phyloP scores from a whole-genome alignment of 1,284 basidiomycete species.

The Apiotrichum veenhuisii region DNA sequence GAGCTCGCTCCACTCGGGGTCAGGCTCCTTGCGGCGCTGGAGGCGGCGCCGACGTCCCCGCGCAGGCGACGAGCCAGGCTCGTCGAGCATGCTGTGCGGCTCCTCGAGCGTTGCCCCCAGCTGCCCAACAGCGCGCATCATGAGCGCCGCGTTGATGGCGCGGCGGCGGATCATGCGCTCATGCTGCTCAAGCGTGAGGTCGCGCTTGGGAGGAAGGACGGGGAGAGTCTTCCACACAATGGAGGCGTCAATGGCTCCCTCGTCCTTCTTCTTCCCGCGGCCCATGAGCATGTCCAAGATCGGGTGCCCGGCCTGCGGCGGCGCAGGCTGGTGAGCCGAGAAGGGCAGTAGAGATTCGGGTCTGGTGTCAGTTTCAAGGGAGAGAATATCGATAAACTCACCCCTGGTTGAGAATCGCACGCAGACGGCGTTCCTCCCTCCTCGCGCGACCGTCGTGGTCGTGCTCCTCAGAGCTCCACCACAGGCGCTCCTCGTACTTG shows the following conservation, averaged over 20 bases:
- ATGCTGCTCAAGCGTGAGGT: conserved; percentile 57
- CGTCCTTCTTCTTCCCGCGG: conserved; percentile 11
- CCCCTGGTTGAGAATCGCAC: conserved; percentile 22
- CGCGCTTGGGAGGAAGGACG: conserved; percentile 64
- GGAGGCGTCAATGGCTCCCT: not conserved
- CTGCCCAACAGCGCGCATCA: conserved; percentile 61
- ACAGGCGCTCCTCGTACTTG: conserved; percentile 26
- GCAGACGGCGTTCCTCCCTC: conserved; percentile 28
- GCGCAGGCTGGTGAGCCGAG: not conserved
- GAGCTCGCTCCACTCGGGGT: conserved; percentile 23
- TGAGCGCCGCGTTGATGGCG: conserved; percentile 26
- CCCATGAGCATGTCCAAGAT: conserved; percentile 17
- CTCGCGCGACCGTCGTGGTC: conserved; percentile 27
- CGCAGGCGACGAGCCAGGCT: conserved; percentile 54
- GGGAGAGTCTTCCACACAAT: conserved; percentile 56
- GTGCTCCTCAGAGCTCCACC: conserved; percentile 41
- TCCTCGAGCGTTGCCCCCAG: conserved; percentile 64
- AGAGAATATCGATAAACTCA: conserved; percentile 6
- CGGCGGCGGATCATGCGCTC: conserved; percentile 61
- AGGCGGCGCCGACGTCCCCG: conserved; percentile 64
- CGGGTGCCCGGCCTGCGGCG: conserved; percentile 4
- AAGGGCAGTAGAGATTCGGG: conserved; percentile 18
- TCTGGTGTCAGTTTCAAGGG: conserved; percentile 8
- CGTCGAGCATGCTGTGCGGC: conserved; percentile 28
- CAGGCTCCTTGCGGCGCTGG: conserved; percentile 66